These are phyloP conservation scores for Nannochloropsis salina DNA, from an alignment of 108 stramenopile species.

Conservation along the genomic window DNA sequence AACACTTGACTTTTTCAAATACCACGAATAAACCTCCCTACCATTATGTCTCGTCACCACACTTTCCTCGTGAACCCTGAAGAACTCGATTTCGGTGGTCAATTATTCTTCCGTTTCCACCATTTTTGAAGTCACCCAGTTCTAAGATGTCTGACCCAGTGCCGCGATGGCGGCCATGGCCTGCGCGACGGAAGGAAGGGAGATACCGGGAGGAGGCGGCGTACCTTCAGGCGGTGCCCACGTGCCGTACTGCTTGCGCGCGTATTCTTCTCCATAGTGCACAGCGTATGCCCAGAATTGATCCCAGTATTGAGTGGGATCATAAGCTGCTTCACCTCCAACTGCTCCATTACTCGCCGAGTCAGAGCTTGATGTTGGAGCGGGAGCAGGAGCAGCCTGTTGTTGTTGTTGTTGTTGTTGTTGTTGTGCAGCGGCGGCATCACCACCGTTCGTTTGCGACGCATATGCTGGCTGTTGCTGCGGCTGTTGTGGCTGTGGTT, in stretches of 20 bases:
- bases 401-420: constrained; percentile 20
- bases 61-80: too few relatives aligned
- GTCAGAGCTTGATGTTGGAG: constrained; percentile 34
- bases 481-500: constrained; percentile 1
- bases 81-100: too few relatives aligned
- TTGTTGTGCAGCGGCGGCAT: not conserved
- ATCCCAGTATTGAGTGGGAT: constrained; percentile 31
- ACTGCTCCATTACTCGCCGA: not conserved
- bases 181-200: constrained; percentile 41
- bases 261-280: constrained; percentile 55
- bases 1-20: too few relatives aligned
- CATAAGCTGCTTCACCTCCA: not conserved
- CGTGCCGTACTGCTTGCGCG: constrained; percentile 52
- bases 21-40: too few relatives aligned
- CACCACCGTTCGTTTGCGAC: constrained; percentile 21
- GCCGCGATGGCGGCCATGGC: constrained; percentile 20
- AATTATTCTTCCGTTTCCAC: too few relatives aligned
- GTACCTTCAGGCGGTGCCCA: constrained; percentile 55
- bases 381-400: constrained; percentile 30
- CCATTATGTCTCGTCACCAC: too few relatives aligned
- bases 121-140: too few relatives aligned
- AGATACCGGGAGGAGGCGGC: constrained; percentile 52
- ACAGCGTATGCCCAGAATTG: constrained; percentile 57
- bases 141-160: not conserved
- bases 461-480: constrained; percentile 26